These are phyloP conservation scores for Talaromyces adpressus DNA, from an alignment of 495 filamentous ascomycete species.

Conservation along the genomic window DNA sequence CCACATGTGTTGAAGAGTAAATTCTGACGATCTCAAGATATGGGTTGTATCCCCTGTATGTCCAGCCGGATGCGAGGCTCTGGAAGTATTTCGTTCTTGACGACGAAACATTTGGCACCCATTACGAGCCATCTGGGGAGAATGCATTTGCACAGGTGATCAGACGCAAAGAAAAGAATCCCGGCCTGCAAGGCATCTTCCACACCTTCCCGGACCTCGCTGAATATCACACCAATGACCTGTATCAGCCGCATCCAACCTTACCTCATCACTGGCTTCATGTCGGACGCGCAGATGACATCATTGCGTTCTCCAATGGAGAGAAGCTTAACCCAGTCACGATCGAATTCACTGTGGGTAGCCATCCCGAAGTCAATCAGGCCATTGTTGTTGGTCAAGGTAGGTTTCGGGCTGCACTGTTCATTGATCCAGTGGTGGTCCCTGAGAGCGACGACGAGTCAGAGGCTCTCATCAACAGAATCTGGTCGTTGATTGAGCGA, in stretches of 20 bases:
- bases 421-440: conserved; percentile 24
- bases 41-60: background rate
- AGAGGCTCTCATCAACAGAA: background rate
- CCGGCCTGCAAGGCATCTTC: conserved; percentile 13
- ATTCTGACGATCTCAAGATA: background rate
- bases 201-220: conserved; percentile 46
- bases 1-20: background rate
- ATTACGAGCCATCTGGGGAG: conserved; percentile 26
- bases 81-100: conserved; percentile 5
- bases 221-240: conserved; percentile 48
- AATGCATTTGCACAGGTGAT: conserved; percentile 40
- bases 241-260: conserved; percentile 44
- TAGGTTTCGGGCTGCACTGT: conserved; percentile 16
- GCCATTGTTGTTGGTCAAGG: conserved; percentile 44
- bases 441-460: conserved; percentile 12
- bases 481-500: background rate
- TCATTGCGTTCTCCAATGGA: conserved; percentile 54
- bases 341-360: background rate
- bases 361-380: conserved; percentile 21
- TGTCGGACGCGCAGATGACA: conserved; percentile 46
- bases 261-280: conserved; percentile 41
- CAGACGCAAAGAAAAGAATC: conserved; percentile 12
- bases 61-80: background rate
- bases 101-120: conserved; percentile 26
- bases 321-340: conserved; percentile 27